Evolutionary conservation across 1,284 basidiomycete genomes (phyloP).

Genomic region (Cystobasidium sp.): DNA sequence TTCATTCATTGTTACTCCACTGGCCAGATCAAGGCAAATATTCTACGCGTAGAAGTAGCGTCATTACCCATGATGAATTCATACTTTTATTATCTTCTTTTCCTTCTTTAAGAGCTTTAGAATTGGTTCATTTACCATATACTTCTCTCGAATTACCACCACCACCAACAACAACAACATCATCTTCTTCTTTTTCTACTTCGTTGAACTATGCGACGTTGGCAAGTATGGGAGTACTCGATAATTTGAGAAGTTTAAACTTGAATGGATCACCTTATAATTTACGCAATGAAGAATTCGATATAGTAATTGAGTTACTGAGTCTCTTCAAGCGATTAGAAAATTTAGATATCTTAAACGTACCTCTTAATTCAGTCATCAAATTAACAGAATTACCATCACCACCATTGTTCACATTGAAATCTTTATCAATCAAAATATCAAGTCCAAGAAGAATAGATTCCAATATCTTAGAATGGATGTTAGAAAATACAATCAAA

Average conservation of each 20-base stretch:
- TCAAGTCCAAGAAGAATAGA: slow-evolving; percentile 14
- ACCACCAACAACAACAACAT: no score
- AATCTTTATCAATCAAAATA: slow-evolving; percentile 8
- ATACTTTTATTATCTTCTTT: slow-evolving; percentile 23
- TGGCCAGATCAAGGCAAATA: slow-evolving; percentile 42
- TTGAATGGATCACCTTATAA: slow-evolving; percentile 6
- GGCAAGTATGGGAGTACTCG: slow-evolving; percentile 6
- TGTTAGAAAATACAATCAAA: slow-evolving; percentile 10
- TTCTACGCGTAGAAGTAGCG: slow-evolving; percentile 16
- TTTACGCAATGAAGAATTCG: slow-evolving; percentile 15
- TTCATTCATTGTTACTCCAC: slow-evolving; percentile 24
- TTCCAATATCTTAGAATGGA: slow-evolving; percentile 18
- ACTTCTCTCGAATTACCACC: neutral
- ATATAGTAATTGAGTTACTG: slow-evolving; percentile 19
- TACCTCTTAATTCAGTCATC: slow-evolving; percentile 16
- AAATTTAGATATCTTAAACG: slow-evolving; percentile 19
- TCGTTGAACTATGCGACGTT: neutral
- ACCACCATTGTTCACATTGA: slow-evolving; percentile 15
- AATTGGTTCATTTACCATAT: slow-evolving; percentile 33
- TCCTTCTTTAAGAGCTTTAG: slow-evolving; percentile 15
- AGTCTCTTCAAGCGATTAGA: slow-evolving; percentile 3
- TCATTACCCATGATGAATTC: slow-evolving; percentile 25
- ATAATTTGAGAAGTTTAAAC: slow-evolving; percentile 23
- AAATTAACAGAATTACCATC: neutral
- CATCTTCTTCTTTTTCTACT: neutral